Evolutionary conservation across 768 basidiomycete genomes (phyloP).

Genomic region (Pisolithus microcarpus): DNA sequence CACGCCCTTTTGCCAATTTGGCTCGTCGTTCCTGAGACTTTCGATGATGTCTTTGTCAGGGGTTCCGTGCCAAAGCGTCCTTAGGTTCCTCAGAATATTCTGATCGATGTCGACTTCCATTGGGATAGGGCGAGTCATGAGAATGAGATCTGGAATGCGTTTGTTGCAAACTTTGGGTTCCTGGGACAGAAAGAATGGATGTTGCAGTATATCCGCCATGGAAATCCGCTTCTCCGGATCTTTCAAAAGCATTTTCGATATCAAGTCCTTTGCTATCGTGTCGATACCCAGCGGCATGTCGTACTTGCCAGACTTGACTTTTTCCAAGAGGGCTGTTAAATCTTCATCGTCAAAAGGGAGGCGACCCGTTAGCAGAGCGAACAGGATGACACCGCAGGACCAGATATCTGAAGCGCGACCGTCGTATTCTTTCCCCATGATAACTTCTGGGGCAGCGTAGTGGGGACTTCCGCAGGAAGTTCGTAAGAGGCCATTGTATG

Average conservation of each 20-base stretch:
- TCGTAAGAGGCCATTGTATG: slow-evolving; percentile 50
- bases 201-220: slow-evolving; percentile 69
- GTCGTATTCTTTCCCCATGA: slow-evolving; percentile 75
- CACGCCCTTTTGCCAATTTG: slow-evolving; percentile 94
- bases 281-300: slow-evolving; percentile 70
- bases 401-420: slow-evolving; percentile 90
- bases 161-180: slow-evolving; percentile 36
- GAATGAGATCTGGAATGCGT: slow-evolving; percentile 53
- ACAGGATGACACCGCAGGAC: slow-evolving; percentile 94
- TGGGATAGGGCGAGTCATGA: slow-evolving; percentile 63
- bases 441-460: slow-evolving; percentile 90
- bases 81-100: slow-evolving; percentile 85
- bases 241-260: slow-evolving; percentile 72
- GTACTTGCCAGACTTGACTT: slow-evolving; percentile 68
- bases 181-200: slow-evolving; percentile 69
- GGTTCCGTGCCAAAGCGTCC: slow-evolving; percentile 84
- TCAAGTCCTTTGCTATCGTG: slow-evolving; percentile 64
- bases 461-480: slow-evolving; percentile 94
- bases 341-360: slow-evolving; percentile 95
- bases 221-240: slow-evolving; percentile 73
- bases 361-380: slow-evolving; percentile 76
- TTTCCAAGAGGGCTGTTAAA: slow-evolving; percentile 65
- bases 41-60: slow-evolving; percentile 67
- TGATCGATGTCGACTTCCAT: slow-evolving; percentile 65
- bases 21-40: slow-evolving; percentile 55